phyloP scores from a whole-genome alignment of 2,329 filamentous ascomycete species.

The Botryotinia convoluta region DNA sequence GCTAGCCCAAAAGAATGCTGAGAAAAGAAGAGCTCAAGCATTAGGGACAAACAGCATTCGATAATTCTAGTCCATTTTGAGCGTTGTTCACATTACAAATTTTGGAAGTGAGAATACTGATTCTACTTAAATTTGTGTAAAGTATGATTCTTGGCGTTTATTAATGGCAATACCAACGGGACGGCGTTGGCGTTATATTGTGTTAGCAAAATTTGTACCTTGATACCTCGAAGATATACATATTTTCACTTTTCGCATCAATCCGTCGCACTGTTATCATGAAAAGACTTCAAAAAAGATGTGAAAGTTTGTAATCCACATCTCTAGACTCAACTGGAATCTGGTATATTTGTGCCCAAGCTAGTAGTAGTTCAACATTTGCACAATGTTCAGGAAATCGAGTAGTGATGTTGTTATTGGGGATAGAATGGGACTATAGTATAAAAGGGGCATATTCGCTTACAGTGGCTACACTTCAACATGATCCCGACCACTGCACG shows the following conservation, averaged over 20 bases:
- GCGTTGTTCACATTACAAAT: not conserved
- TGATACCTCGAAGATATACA: constrained; percentile 14
- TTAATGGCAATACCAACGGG: constrained; percentile 7
- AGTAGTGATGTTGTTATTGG: not conserved
- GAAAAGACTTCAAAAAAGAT: not conserved
- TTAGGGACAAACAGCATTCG: constrained; percentile 20
- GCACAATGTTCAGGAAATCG: not conserved
- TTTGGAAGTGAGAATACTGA: not conserved
- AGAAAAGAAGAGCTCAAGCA: constrained; percentile 31
- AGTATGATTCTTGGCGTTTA: constrained; percentile 16
- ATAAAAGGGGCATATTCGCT: constrained; percentile 13
- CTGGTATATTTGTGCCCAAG: not conserved
- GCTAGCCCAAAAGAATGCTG: constrained; percentile 36
- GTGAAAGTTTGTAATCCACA: not conserved
- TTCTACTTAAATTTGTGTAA: constrained; percentile 4
- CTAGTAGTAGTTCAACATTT: not conserved
- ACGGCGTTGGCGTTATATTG: constrained; percentile 10
- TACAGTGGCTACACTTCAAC: not conserved
- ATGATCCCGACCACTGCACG: not conserved
- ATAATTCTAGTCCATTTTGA: not conserved
- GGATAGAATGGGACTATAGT: not conserved
- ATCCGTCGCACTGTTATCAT: not conserved
- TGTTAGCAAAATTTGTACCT: constrained; percentile 5
- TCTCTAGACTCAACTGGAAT: not conserved
- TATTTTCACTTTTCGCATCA: constrained; percentile 2